phyloP scores from a whole-genome alignment of 2,329 filamentous ascomycete species.

The Graphilbum ipis-grandicollis region DNA sequence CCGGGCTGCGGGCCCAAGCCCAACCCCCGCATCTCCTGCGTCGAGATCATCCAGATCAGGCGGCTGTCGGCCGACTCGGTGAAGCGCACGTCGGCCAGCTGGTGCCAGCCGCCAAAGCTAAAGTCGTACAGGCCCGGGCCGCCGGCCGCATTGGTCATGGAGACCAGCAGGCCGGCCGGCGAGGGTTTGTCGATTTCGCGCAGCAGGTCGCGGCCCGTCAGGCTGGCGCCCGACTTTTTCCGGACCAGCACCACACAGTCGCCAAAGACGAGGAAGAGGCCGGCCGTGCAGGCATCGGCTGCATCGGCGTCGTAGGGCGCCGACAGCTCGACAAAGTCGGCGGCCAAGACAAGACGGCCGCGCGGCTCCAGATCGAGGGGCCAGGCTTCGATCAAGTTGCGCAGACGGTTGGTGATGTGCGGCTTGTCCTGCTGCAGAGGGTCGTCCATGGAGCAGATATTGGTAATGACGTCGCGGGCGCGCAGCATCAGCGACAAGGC shows the following conservation, averaged over 20 bases:
- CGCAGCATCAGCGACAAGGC: slow-evolving; percentile 70
- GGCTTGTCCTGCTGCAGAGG: slow-evolving; percentile 51
- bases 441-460: slow-evolving; percentile 86
- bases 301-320: slow-evolving; percentile 43
- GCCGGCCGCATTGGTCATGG: slow-evolving; percentile 45
- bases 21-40: slow-evolving; percentile 42
- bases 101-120: slow-evolving; percentile 56
- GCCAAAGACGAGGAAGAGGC: slow-evolving; percentile 70
- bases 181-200: slow-evolving; percentile 74
- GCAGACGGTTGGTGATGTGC: slow-evolving; percentile 55
- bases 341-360: slow-evolving; percentile 64
- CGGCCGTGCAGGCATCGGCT: slow-evolving; percentile 30
- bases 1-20: too few species aligned
- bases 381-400: slow-evolving; percentile 64
- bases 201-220: slow-evolving; percentile 60
- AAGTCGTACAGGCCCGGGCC: slow-evolving; percentile 51
- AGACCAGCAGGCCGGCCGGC: slow-evolving; percentile 41
- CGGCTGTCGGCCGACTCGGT: slow-evolving; percentile 51
- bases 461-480: slow-evolving; percentile 82
- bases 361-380: slow-evolving; percentile 52
- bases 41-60: slow-evolving; percentile 50
- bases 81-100: slow-evolving; percentile 52
- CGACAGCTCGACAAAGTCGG: slow-evolving; percentile 61
- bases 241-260: slow-evolving; percentile 65
- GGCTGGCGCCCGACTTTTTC: slow-evolving; percentile 44